Evolutionary conservation across 352 stramenopile species (phyloP), one percentile per base, ranked within the genome.

Genomic region (Phytopythium aichiense): DNA sequence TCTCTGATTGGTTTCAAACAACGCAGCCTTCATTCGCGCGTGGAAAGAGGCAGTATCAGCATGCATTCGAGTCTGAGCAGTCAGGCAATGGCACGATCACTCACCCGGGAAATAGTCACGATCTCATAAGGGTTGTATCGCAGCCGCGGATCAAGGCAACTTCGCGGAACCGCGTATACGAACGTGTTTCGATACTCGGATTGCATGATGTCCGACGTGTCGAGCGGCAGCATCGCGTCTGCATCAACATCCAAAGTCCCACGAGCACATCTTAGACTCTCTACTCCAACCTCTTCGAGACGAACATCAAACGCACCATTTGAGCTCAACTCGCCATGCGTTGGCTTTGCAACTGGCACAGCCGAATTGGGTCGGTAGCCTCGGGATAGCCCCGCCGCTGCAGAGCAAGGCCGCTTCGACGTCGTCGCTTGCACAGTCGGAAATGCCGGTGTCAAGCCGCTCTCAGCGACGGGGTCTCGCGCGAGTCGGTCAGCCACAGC

Each of bases 51-150:
- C 8, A 30, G 37, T 33, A 38, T 40, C 45, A 40, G 37, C 30
- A 42, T n/a, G 16, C 16, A 46, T 42, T 16, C 22, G 37, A 31
- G n/a, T 15, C 30, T 56, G 11, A 40, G 49, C 25, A 67, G 31
- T 37, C 22, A 58, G 42, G 20, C 25, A 63, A 30, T n/a, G 16
- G 8, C 13, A 18, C 42, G 13, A 22, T 15, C 16, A 28, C 40
- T 22, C 73, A 91, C 83, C 66, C 87, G 77, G 0, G 84, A 75
- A 7, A 92, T 64, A 11, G 71, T 74, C 45, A 79, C 64, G 40
- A 92, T 80, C 28, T 89, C 71, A 65, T 91, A 92, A 2, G 84
- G 84, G 30, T 92, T 79, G 58, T 90, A 90, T 13, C 62, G 68
- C 1, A 73, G 56, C 7, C 64, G 66, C 4, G 48, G 53, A n/a